A percentile compares a stretch with the other conserved stretches of the same genome.
Conservation (phyloP, 805 yeast genomes). For the Wickerhamiella kurtzmanii region DNA sequence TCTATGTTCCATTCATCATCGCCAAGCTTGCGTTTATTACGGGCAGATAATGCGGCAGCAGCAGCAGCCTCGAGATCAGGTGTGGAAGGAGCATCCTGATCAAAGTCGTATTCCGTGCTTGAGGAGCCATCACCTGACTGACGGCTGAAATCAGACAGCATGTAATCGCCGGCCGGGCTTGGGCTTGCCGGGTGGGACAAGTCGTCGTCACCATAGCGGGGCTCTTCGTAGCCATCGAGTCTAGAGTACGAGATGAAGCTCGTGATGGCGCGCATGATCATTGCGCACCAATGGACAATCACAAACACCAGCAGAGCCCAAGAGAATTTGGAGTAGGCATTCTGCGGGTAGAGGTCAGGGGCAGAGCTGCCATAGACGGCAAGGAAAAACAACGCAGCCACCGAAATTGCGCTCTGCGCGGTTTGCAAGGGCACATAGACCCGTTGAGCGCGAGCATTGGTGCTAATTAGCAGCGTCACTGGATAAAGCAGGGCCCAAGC, state of each 20-base stretch:
- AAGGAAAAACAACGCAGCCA: slow-evolving; percentile 41
- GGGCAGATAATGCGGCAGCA: slow-evolving; percentile 3
- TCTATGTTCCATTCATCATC: neutral
- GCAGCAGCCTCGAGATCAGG: slow-evolving; percentile 8
- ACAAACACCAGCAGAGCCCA: slow-evolving; percentile 43
- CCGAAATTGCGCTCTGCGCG: slow-evolving; percentile 31
- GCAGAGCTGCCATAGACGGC: slow-evolving; percentile 45
- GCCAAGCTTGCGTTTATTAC: slow-evolving; percentile 1
- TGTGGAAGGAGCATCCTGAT: slow-evolving; percentile 1
- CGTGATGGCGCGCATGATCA: slow-evolving; percentile 14
- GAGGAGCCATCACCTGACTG: neutral
- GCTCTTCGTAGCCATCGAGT: slow-evolving; percentile 8
- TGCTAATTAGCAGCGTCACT: slow-evolving; percentile 47
- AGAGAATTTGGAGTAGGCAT: slow-evolving; percentile 58
- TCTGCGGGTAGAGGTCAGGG: slow-evolving; percentile 60
- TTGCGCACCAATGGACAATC: slow-evolving; percentile 37
- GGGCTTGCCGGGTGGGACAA: neutral
- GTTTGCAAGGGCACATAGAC: slow-evolving; percentile 41
- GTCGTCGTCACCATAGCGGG: slow-evolving; percentile 8
- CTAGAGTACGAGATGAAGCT: slow-evolving; percentile 8
- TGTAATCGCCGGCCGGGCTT: neutral
- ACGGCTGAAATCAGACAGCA: neutral
- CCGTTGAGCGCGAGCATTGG: slow-evolving; percentile 40
- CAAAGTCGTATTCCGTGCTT: slow-evolving; percentile 6
- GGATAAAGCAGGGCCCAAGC: slow-evolving; percentile 54